Evolutionary conservation across 768 basidiomycete species (phyloP).

Genomic region (Tulasnella sp.): DNA sequence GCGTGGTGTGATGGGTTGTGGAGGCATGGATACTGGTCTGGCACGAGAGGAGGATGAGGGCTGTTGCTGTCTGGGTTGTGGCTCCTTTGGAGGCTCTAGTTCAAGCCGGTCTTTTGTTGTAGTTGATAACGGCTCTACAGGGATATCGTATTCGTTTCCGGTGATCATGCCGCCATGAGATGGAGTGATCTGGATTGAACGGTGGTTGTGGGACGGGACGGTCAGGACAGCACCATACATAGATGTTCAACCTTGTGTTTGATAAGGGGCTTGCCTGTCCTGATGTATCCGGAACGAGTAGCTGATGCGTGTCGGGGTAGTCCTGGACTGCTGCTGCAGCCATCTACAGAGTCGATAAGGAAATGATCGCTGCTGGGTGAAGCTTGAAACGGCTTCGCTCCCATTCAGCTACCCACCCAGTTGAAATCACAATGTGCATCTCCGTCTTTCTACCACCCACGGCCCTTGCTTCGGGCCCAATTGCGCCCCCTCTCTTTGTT

Average conservation of each 20-base stretch:
- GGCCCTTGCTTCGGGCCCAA: too few relatives aligned
- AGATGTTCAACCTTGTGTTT: background rate
- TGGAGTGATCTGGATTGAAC: constrained; percentile 31
- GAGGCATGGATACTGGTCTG: constrained; percentile 66
- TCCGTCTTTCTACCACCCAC: too few relatives aligned
- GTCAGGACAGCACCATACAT: background rate
- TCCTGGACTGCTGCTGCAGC: background rate
- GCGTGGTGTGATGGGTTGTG: constrained; percentile 36
- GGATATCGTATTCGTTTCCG: constrained; percentile 54
- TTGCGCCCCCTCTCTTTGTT: too few relatives aligned
- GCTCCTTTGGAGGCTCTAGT: constrained; percentile 28
- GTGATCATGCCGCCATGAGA: constrained; percentile 44
- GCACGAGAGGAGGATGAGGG: constrained; percentile 29
- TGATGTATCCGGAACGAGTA: background rate
- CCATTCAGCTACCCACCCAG: background rate
- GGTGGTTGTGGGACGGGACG: background rate
- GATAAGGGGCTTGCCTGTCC: background rate
- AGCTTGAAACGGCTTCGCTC: background rate
- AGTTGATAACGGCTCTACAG: constrained; percentile 22
- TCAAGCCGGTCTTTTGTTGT: constrained; percentile 23
- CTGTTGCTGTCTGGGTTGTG: constrained; percentile 22
- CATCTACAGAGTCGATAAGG: background rate
- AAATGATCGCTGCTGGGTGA: background rate
- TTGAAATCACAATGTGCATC: background rate
- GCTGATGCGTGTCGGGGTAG: background rate